Percentiles rank a stretch among this genome's conserved stretches.
phyloP scores from a whole-genome alignment of 2,329 filamentous ascomycete genomes.

The Sphaerostilbella broomeana region DNA sequence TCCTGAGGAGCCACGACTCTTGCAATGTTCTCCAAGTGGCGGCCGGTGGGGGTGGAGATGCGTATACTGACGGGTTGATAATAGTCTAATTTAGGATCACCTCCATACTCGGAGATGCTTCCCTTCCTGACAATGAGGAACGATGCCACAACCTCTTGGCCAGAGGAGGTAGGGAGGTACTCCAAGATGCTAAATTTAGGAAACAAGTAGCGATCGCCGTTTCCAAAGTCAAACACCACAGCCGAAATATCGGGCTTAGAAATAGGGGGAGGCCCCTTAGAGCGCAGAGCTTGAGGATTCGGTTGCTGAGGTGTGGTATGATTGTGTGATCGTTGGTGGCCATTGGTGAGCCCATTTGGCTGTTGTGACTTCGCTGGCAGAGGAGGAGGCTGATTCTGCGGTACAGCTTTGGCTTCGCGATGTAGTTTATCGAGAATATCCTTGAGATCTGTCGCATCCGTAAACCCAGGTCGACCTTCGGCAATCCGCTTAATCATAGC shows the following conservation, averaged over 20 bases:
- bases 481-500: constrained; percentile 50
- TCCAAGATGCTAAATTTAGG: constrained; percentile 74
- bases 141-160: constrained; percentile 61
- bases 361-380: constrained; percentile 22
- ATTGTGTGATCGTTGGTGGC: constrained; percentile 20
- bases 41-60: constrained; percentile 46
- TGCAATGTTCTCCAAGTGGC: constrained; percentile 54
- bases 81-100: constrained; percentile 60
- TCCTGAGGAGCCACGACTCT: constrained; percentile 57
- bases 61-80: constrained; percentile 69
- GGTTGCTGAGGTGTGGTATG: constrained; percentile 16
- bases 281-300: constrained; percentile 50
- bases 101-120: constrained; percentile 56
- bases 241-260: constrained; percentile 56
- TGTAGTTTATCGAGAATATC: constrained; percentile 43
- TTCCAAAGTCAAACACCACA: constrained; percentile 66
- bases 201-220: constrained; percentile 70
- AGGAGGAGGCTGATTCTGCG: constrained; percentile 23
- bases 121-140: constrained; percentile 73
- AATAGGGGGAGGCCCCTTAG: constrained; percentile 50
- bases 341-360: constrained; percentile 29
- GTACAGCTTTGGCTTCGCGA: constrained; percentile 34
- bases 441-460: constrained; percentile 50
- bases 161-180: constrained; percentile 43
- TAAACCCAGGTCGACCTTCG: constrained; percentile 42